These are phyloP conservation scores for Claviceps maximensis DNA, from an alignment of 2,329 filamentous ascomycete species.

Conservation along the genomic window DNA sequence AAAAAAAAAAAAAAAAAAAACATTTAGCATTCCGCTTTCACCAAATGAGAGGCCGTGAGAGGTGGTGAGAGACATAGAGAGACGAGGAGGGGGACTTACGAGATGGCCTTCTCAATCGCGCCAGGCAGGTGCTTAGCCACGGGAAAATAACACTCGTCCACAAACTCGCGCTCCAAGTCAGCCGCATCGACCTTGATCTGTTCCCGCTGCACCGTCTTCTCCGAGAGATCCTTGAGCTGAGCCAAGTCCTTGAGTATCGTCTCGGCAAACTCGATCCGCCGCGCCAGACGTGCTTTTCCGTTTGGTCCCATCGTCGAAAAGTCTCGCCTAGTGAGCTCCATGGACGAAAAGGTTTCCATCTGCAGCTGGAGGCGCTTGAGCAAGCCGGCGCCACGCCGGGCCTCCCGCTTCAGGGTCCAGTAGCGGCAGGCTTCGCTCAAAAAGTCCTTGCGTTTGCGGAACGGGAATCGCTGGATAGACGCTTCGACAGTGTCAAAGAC, in stretches of 20 bases:
- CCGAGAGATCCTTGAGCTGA: conserved; percentile 56
- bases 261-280: conserved; percentile 81
- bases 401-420: conserved; percentile 94
- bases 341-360: conserved; percentile 91
- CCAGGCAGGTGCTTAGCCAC: conserved; percentile 63
- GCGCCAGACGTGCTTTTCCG: conserved; percentile 61
- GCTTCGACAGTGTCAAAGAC: conserved; percentile 78
- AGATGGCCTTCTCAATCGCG: conserved; percentile 65
- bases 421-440: conserved; percentile 89
- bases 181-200: conserved; percentile 62
- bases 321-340: conserved; percentile 90
- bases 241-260: conserved; percentile 64
- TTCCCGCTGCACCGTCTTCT: conserved; percentile 63
- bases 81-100: conserved; percentile 43
- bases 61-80: neutral
- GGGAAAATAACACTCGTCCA: conserved; percentile 88
- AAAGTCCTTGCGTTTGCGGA: conserved; percentile 80
- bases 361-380: conserved; percentile 88
- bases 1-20: neutral
- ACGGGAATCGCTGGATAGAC: conserved; percentile 66
- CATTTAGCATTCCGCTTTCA: conserved; percentile 18
- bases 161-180: conserved; percentile 61
- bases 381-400: conserved; percentile 77
- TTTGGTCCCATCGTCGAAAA: conserved; percentile 89
- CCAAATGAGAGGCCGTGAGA: neutral